Conservation (phyloP, 2,329 filamentous ascomycete genomes). For the Davidsoniella australis region DNA sequence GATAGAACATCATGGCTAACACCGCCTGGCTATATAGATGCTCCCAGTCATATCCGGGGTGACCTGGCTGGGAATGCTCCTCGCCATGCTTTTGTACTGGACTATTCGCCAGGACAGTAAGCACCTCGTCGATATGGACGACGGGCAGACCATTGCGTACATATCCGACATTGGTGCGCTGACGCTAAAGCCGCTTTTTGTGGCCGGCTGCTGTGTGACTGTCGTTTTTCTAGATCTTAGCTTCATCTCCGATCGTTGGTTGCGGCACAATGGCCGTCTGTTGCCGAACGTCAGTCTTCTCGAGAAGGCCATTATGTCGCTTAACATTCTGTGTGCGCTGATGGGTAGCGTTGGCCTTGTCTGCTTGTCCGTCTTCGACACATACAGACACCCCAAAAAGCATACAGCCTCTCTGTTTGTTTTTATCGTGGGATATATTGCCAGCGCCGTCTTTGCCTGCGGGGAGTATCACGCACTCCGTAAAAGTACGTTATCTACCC, state of each 20-base stretch:
- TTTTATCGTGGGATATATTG: slow-evolving; percentile 73
- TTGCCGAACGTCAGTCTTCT: slow-evolving; percentile 48
- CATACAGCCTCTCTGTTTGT: slow-evolving; percentile 65
- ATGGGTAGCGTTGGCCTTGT: slow-evolving; percentile 67
- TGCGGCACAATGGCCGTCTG: slow-evolving; percentile 66
- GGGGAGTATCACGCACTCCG: slow-evolving; percentile 79
- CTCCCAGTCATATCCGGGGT: slow-evolving; percentile 52
- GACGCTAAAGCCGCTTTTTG: slow-evolving; percentile 59
- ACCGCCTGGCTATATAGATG: slow-evolving; percentile 24
- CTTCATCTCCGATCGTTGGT: slow-evolving; percentile 67
- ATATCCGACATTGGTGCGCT: slow-evolving; percentile 50
- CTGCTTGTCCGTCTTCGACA: slow-evolving; percentile 73
- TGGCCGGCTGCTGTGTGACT: slow-evolving; percentile 52
- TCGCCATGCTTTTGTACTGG: slow-evolving; percentile 59
- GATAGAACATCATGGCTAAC: background rate
- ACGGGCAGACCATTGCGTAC: slow-evolving; percentile 46
- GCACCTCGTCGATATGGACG: slow-evolving; percentile 43
- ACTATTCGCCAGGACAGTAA: slow-evolving; percentile 33
- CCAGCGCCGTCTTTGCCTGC: slow-evolving; percentile 78
- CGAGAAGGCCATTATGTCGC: slow-evolving; percentile 44
- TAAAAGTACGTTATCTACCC: slow-evolving; percentile 33
- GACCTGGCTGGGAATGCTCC: slow-evolving; percentile 49
- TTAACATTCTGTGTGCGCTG: slow-evolving; percentile 52
- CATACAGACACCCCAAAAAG: slow-evolving; percentile 42
- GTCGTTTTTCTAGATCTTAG: slow-evolving; percentile 66